phyloP scores from a whole-genome alignment of 441 rosid species.

The Isatis lusitanica region DNA sequence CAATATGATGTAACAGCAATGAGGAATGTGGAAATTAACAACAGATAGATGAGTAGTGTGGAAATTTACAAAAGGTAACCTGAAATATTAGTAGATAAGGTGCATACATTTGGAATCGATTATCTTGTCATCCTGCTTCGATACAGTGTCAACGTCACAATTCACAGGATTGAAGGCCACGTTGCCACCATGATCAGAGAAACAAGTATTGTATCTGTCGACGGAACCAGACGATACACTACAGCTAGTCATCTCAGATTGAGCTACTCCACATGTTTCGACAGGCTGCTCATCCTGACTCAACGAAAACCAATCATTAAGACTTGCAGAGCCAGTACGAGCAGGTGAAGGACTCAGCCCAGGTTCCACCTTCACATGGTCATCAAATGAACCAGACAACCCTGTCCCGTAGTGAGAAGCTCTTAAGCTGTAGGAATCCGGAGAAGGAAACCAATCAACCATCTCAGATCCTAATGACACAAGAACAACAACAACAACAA shows the following conservation, averaged over 20 bases:
- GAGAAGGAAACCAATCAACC: slow-evolving; percentile 27
- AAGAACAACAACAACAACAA: neutral
- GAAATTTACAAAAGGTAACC: neutral
- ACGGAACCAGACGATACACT: slow-evolving; percentile 47
- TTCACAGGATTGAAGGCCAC: slow-evolving; percentile 25
- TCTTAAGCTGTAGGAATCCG: slow-evolving; percentile 34
- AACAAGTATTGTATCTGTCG: slow-evolving; percentile 37
- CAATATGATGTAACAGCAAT: slow-evolving; percentile 35
- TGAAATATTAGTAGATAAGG: slow-evolving; percentile 22
- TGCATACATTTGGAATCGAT: slow-evolving; percentile 42
- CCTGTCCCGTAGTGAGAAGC: slow-evolving; percentile 36
- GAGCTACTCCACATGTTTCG: slow-evolving; percentile 42
- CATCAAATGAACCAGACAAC: slow-evolving; percentile 36
- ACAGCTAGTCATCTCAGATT: slow-evolving; percentile 48
- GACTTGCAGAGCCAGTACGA: slow-evolving; percentile 49
- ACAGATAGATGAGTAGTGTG: neutral
- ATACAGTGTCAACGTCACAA: slow-evolving; percentile 33
- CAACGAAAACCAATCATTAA: slow-evolving; percentile 42
- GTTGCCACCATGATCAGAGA: slow-evolving; percentile 40
- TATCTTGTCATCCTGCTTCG: slow-evolving; percentile 29
- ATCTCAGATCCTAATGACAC: slow-evolving; percentile 45
- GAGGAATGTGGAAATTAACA: slow-evolving; percentile 23
- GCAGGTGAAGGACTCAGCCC: slow-evolving; percentile 38
- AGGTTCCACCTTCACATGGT: slow-evolving; percentile 35
- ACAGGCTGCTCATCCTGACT: slow-evolving; percentile 34